These are phyloP conservation scores for Rhodotorula sp. DNA, from an alignment of 1,284 basidiomycete species.

Conservation along the genomic window DNA sequence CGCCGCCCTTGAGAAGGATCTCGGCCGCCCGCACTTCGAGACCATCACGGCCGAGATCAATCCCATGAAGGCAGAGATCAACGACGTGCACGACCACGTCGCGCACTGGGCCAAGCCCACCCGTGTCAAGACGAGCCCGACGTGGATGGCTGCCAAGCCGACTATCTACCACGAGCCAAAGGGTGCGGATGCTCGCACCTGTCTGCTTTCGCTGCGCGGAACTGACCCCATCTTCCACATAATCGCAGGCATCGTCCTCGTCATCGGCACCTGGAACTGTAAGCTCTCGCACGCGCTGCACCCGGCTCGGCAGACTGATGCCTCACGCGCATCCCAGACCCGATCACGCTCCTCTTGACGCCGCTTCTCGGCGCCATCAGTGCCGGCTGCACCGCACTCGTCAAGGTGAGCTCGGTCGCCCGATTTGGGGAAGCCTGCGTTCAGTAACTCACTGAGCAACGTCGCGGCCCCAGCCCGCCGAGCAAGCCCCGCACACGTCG, in stretches of 20 bases:
- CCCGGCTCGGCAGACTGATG: background rate
- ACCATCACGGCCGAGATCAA: conserved; percentile 49
- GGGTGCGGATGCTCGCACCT: conserved; percentile 7
- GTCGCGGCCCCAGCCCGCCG: conserved; percentile 36
- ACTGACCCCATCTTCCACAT: background rate
- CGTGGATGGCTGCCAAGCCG: conserved; percentile 49
- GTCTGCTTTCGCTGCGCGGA: background rate
- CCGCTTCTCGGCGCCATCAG: conserved; percentile 53
- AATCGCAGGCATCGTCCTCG: conserved; percentile 42
- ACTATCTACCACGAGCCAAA: conserved; percentile 52
- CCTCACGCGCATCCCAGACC: conserved; percentile 2
- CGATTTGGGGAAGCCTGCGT: too few species aligned
- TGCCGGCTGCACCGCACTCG: conserved; percentile 51
- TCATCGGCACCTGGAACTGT: conserved; percentile 53
- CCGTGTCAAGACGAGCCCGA: conserved; percentile 46
- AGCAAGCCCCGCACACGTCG: conserved; percentile 49
- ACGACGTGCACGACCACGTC: conserved; percentile 48
- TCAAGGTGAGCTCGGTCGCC: too few species aligned
- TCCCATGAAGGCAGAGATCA: conserved; percentile 46
- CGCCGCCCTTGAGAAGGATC: conserved; percentile 49
- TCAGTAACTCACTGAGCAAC: too few species aligned
- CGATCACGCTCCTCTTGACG: conserved; percentile 43
- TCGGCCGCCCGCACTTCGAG: conserved; percentile 51
- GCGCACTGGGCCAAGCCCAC: conserved; percentile 51
- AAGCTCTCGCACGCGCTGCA: accelerated